phyloP scores from a whole-genome alignment of 257 asterid species.

The Solanum corneliomulleri region DNA sequence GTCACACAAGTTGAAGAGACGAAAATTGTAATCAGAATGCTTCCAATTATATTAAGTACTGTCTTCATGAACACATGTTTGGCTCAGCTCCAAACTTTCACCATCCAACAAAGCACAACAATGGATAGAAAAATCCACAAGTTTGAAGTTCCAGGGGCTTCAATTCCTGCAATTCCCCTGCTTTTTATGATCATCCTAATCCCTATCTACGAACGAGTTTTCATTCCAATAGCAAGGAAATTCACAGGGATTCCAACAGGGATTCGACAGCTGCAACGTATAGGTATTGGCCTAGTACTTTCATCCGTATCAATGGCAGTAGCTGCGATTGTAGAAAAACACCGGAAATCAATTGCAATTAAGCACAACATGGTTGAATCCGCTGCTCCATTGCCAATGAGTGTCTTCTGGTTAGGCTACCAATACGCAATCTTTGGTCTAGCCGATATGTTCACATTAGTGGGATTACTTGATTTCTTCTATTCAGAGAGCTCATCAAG shows the following conservation, averaged over 20 bases:
- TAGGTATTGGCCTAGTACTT: constrained; percentile 57
- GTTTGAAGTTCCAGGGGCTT: constrained; percentile 56
- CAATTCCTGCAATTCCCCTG: constrained; percentile 57
- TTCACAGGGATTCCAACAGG: constrained; percentile 67
- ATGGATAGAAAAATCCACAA: constrained; percentile 41
- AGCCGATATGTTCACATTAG: constrained; percentile 68
- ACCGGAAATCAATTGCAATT: constrained; percentile 33
- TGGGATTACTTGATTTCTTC: constrained; percentile 59
- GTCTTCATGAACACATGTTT: constrained; percentile 74
- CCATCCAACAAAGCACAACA: constrained; percentile 67
- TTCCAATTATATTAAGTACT: constrained; percentile 59
- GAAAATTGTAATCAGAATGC: constrained; percentile 57
- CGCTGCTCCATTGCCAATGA: constrained; percentile 36
- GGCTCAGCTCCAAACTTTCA: constrained; percentile 78
- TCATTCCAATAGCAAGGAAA: constrained; percentile 40
- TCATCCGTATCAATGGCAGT: constrained; percentile 55
- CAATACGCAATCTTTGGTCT: constrained; percentile 52
- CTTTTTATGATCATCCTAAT: constrained; percentile 38
- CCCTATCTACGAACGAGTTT: constrained; percentile 46
- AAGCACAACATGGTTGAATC: constrained; percentile 45
- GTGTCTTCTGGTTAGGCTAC: constrained; percentile 60
- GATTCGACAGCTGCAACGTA: constrained; percentile 57
- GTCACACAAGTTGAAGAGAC: constrained; percentile 73
- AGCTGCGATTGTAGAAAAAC: constrained; percentile 46
- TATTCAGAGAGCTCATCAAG: constrained; percentile 56